A percentile compares a stretch with the other conserved stretches of the same genome.
phyloP scores from a whole-genome alignment of 768 basidiomycete species.

The Termitomyces eurrhizus region DNA sequence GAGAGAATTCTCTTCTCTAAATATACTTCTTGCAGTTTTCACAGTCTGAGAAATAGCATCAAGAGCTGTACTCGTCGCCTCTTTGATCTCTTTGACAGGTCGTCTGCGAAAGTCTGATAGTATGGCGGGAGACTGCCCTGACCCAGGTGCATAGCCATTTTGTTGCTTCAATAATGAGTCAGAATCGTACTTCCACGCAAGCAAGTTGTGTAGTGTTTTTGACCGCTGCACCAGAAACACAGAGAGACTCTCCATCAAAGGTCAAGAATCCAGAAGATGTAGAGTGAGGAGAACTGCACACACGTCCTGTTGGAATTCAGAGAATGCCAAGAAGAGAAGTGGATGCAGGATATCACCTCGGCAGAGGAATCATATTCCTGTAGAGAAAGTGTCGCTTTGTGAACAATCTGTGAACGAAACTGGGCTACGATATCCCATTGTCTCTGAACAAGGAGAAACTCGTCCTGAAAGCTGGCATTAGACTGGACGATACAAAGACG shows the following conservation, averaged over 20 bases:
- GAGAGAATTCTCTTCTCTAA: conserved; percentile 47
- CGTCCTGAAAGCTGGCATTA: no score
- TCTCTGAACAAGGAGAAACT: no score
- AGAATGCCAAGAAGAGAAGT: not conserved
- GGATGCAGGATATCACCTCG: conserved; percentile 38
- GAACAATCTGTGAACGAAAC: no score
- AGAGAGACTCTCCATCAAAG: conserved; percentile 66
- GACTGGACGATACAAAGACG: not conserved
- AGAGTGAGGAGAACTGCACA: conserved; percentile 80
- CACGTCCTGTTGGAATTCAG: conserved; percentile 43
- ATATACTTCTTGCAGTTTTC: conserved; percentile 51
- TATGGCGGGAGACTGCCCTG: conserved; percentile 6
- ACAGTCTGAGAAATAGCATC: conserved; percentile 59
- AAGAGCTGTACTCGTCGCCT: conserved; percentile 48
- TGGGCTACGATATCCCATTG: no score
- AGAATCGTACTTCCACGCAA: conserved; percentile 29
- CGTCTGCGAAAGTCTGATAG: conserved; percentile 25
- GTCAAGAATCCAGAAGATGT: conserved; percentile 85
- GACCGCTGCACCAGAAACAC: conserved; percentile 71
- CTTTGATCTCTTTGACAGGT: conserved; percentile 48
- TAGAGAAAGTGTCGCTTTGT: conserved; percentile 81
- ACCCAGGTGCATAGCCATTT: conserved; percentile 32
- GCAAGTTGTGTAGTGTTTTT: conserved; percentile 46
- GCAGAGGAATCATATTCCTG: conserved; percentile 52
- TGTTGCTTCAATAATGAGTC: conserved; percentile 14